phyloP scores from a whole-genome alignment of 306 rosid species.

The Biancaea sappan region DNA sequence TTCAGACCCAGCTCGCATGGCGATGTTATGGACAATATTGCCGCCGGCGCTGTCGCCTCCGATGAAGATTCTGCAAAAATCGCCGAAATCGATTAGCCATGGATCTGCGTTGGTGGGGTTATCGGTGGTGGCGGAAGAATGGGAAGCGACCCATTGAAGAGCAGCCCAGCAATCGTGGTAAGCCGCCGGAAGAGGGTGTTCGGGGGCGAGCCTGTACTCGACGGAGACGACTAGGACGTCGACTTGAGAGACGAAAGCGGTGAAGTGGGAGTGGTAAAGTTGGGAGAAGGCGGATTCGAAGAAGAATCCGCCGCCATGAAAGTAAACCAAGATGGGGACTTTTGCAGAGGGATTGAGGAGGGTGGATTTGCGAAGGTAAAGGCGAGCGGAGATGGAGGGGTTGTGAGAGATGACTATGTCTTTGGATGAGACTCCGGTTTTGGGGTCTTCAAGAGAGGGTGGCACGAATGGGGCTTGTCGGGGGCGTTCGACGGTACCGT shows the following conservation, averaged over 20 bases:
- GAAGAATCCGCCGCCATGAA: slow-evolving; percentile 49
- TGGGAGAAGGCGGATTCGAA: slow-evolving; percentile 42
- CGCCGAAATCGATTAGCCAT: slow-evolving; percentile 41
- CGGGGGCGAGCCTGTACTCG: slow-evolving; percentile 50
- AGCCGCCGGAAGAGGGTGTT: slow-evolving; percentile 37
- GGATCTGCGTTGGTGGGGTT: slow-evolving; percentile 28
- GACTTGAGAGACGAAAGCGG: slow-evolving; percentile 27
- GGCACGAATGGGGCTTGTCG: slow-evolving; percentile 17
- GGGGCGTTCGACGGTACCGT: slow-evolving; percentile 37
- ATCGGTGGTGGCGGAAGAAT: neutral
- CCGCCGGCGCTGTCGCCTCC: slow-evolving; percentile 60
- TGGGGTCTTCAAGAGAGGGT: slow-evolving; percentile 30
- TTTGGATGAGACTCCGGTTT: slow-evolving; percentile 42
- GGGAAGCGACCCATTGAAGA: slow-evolving; percentile 47
- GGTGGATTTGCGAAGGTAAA: slow-evolving; percentile 36
- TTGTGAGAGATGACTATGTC: slow-evolving; percentile 39
- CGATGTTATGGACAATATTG: slow-evolving; percentile 45
- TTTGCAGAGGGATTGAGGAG: slow-evolving; percentile 6
- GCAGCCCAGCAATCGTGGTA: slow-evolving; percentile 46
- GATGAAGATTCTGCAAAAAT: slow-evolving; percentile 33
- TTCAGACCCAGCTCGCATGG: slow-evolving; percentile 40
- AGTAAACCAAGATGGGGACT: slow-evolving; percentile 46
- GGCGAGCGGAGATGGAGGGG: slow-evolving; percentile 39
- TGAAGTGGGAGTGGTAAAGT: slow-evolving; percentile 30
- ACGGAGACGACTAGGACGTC: slow-evolving; percentile 42